phyloP scores from a whole-genome alignment of 2,329 filamentous ascomycete genomes.

The Penicillium psychrosexuale region DNA sequence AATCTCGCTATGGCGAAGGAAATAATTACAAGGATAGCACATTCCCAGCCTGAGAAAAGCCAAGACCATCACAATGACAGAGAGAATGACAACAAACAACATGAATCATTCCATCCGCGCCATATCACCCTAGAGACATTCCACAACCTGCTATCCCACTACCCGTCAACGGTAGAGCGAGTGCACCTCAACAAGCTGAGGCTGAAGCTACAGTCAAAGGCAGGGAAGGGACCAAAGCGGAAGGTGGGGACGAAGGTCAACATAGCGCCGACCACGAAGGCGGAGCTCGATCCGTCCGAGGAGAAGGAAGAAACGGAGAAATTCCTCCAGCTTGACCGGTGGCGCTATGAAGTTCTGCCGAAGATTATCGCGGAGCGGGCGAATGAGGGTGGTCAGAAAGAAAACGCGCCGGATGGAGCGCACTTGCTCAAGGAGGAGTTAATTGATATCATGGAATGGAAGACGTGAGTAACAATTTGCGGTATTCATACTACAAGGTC shows the following conservation, averaged over 20 bases:
- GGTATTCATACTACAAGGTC: neutral
- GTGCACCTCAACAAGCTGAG: conserved; percentile 24
- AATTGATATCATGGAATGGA: conserved; percentile 44
- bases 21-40: neutral
- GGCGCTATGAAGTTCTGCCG: conserved; percentile 39
- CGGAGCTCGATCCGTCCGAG: conserved; percentile 1
- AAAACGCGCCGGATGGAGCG: conserved; percentile 8
- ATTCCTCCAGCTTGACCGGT: conserved; percentile 36
- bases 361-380: conserved; percentile 17
- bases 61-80: neutral
- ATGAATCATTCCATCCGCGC: conserved; percentile 21
- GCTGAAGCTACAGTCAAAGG: conserved; percentile 19
- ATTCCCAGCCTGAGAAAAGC: neutral
- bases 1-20: neutral
- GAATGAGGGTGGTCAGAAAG: conserved; percentile 3
- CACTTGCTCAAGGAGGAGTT: conserved; percentile 37
- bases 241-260: conserved; percentile 8
- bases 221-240: conserved; percentile 12
- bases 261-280: conserved; percentile 1
- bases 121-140: conserved; percentile 29
- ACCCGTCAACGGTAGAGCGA: conserved; percentile 26
- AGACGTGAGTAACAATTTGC: conserved; percentile 35
- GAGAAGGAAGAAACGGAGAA: conserved; percentile 22
- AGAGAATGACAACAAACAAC: neutral
- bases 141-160: conserved; percentile 24